Conservation (phyloP, 2,329 filamentous ascomycete species). For the Fusarium luffae region DNA sequence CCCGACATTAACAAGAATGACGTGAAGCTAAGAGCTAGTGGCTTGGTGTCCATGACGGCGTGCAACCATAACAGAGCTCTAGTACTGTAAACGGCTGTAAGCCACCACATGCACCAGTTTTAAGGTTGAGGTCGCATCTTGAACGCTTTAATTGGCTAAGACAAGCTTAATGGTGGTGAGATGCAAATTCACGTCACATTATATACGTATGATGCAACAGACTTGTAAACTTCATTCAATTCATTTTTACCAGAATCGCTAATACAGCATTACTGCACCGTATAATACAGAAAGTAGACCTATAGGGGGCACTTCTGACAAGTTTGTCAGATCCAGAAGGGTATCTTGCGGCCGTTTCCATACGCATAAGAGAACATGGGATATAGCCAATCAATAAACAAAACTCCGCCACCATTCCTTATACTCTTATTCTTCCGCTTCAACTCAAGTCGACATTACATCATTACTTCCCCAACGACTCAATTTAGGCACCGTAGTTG, state of each 20-base stretch:
- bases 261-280: background rate
- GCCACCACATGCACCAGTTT: background rate
- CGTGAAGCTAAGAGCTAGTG: slow-evolving; percentile 9
- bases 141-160: background rate
- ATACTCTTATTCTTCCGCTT: background rate
- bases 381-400: slow-evolving; percentile 1
- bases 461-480: background rate
- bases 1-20: background rate
- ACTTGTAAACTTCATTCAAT: background rate
- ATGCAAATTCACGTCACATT: background rate
- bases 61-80: background rate
- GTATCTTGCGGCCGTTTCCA: slow-evolving; percentile 41
- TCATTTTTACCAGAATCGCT: background rate
- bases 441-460: background rate
- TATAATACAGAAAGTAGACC: slow-evolving; percentile 17
- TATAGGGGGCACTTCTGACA: slow-evolving; percentile 21
- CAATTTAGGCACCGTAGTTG: slow-evolving; percentile 29
- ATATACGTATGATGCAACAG: background rate
- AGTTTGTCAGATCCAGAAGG: slow-evolving; percentile 29
- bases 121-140: background rate
- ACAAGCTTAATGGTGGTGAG: background rate
- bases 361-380: slow-evolving; percentile 17
- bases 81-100: background rate
- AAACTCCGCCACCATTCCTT: background rate
- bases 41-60: background rate